These are phyloP conservation scores for Podila epigama DNA, from an alignment of 192 early-diverging fungal species.

Conservation along the genomic window DNA sequence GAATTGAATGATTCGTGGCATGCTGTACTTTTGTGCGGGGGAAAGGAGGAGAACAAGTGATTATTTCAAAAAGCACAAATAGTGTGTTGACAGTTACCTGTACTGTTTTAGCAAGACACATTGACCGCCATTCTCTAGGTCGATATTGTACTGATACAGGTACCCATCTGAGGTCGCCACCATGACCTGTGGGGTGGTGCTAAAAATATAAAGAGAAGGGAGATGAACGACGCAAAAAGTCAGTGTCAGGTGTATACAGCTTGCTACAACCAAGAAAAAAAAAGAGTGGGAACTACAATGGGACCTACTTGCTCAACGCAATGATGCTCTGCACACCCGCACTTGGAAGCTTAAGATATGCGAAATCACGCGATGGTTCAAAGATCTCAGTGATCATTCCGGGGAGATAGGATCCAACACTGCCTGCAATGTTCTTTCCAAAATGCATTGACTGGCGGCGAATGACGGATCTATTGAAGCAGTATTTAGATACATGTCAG, in stretches of 20 bases:
- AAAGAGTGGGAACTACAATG: background rate
- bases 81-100: slow-evolving; percentile 47
- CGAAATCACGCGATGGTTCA: slow-evolving; percentile 96
- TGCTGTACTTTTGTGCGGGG: background rate
- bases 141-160: slow-evolving; percentile 91
- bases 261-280: background rate
- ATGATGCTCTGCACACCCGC: slow-evolving; percentile 78
- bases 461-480: slow-evolving; percentile 52
- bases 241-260: background rate
- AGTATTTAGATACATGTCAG: slow-evolving; percentile 3
- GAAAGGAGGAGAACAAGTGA: background rate
- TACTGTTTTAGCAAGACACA: slow-evolving; percentile 85
- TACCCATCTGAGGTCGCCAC: slow-evolving; percentile 91
- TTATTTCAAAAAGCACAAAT: background rate
- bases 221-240: background rate
- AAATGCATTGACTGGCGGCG: slow-evolving; percentile 66
- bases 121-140: slow-evolving; percentile 89
- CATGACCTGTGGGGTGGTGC: slow-evolving; percentile 81
- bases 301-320: slow-evolving; percentile 70
- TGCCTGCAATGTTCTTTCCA: slow-evolving; percentile 76
- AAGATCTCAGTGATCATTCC: slow-evolving; percentile 90
- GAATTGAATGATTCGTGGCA: background rate
- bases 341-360: slow-evolving; percentile 86
- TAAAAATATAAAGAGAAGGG: slow-evolving; percentile 11
- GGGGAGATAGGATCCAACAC: slow-evolving; percentile 87